Base-by-base conservation (phyloP, 2,329 filamentous ascomycete species). In the Alternaria gaisen region DNA sequence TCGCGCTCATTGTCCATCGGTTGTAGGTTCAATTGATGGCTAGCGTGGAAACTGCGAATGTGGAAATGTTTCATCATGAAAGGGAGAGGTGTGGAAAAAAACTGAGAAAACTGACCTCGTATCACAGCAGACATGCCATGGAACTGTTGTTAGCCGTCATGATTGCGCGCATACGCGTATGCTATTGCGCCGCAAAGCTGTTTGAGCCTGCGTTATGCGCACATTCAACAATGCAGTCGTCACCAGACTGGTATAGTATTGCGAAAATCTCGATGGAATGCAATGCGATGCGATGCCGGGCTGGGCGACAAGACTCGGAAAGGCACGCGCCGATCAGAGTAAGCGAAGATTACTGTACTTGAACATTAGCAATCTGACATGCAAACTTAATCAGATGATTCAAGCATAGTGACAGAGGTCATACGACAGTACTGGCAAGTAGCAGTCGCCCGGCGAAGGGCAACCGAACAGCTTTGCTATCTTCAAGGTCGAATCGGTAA, bases 21-120 rank as follows among this genome's bases (percentile, higher is more conserved):
- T 70, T 81, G 80, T 85, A 87, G 88, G 88, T 88, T 90, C 87
- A 79, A 75, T 71, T 76, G 81, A 85, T 85, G 86, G 85, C 88
- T 91, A 88, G 84, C 91, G 90, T 91, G 90, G 88, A 93, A 93
- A 93, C 90, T 93, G 90, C 90, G 90, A 93, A 92, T 91, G 87
- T 83, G 84, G 86, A 88, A 84, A 86, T 86, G 80, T 89, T 91
- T 91, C 88, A 91, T 91, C 89, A 91, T 88, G 56, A 62, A 74
- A 72, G 52, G 53, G 54, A 54, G 56, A n/a, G 10, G 53, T 65
- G 28, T 53, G 60, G 61, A 64, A 68, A 48, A 63, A 64, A 68
- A 50, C 56, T 41, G 53, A 38, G 16, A 47, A 22, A 24, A 79
- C 80, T 76, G 55, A 81, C 80, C 76, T 69, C 30, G 18, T 18